These are phyloP conservation scores for Phytophthora aleatoria DNA, from an alignment of 352 stramenopile species.

Conservation along the genomic window DNA sequence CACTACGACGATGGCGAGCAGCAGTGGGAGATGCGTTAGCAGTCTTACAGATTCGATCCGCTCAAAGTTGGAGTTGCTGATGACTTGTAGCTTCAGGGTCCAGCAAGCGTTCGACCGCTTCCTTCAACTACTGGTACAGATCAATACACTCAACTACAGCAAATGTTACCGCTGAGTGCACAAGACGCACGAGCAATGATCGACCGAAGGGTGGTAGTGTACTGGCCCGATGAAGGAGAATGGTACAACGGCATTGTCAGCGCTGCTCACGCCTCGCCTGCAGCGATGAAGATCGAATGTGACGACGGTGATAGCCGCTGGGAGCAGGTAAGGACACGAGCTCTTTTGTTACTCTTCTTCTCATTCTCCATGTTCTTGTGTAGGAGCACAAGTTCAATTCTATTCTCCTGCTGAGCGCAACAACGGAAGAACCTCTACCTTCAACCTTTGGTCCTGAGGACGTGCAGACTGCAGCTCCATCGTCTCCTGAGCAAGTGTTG, in stretches of 20 bases:
- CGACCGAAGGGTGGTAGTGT: slow-evolving; percentile 35
- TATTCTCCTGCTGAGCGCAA: slow-evolving; percentile 35
- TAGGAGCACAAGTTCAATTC: slow-evolving; percentile 42
- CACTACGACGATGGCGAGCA: slow-evolving; percentile 58
- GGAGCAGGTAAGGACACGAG: slow-evolving; percentile 32
- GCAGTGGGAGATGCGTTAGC: slow-evolving; percentile 43
- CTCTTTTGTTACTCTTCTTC: background rate
- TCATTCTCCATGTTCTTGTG: slow-evolving; percentile 9
- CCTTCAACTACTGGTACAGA: slow-evolving; percentile 9
- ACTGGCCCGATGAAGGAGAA: slow-evolving; percentile 41
- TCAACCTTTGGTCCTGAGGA: background rate
- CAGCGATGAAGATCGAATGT: slow-evolving; percentile 43
- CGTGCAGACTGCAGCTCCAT: background rate
- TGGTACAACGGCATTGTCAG: slow-evolving; percentile 52
- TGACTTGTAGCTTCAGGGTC: slow-evolving; percentile 10
- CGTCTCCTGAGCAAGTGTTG: slow-evolving; percentile 29
- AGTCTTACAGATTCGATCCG: background rate
- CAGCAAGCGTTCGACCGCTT: slow-evolving; percentile 12
- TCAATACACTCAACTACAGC: slow-evolving; percentile 42
- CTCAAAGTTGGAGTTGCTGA: background rate
- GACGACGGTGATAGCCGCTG: slow-evolving; percentile 59
- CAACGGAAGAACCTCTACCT: background rate
- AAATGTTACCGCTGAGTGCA: slow-evolving; percentile 20
- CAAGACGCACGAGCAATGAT: slow-evolving; percentile 9
- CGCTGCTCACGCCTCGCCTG: slow-evolving; percentile 4